phyloP scores from a whole-genome alignment of 1,284 basidiomycete species.

The Sporisorium exsertum region DNA sequence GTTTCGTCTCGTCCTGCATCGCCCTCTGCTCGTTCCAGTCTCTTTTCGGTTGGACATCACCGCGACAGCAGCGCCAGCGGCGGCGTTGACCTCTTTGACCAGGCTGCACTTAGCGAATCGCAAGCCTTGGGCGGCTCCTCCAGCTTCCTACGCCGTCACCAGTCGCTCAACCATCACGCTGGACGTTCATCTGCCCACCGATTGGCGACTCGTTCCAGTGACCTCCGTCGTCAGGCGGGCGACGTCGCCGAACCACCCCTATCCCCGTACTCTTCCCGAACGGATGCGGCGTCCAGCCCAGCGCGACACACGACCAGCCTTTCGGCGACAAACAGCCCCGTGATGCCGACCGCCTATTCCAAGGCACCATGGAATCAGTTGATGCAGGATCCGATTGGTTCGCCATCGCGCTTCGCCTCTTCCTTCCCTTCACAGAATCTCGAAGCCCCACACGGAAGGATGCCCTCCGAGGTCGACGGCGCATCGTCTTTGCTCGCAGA shows the following conservation, averaged over 20 bases:
- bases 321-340: constrained; percentile 36
- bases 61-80: constrained; percentile 22
- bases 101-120: constrained; percentile 28
- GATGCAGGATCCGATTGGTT: constrained; percentile 37
- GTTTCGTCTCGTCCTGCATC: constrained; percentile 31
- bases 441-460: constrained; percentile 13
- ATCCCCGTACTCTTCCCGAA: constrained; percentile 23
- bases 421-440: constrained; percentile 39
- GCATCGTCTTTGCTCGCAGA: constrained; percentile 27
- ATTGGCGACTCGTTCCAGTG: constrained; percentile 34
- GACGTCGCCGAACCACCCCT: constrained; percentile 10
- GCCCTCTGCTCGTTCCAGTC: constrained; percentile 27
- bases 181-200: constrained; percentile 38
- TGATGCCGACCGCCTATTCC: constrained; percentile 35
- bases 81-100: constrained; percentile 24
- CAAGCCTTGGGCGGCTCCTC: constrained; percentile 22
- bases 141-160: constrained; percentile 49
- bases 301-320: constrained; percentile 34
- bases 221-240: constrained; percentile 13
- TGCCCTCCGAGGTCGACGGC: constrained; percentile 20
- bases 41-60: constrained; percentile 16
- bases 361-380: constrained; percentile 45
- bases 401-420: constrained; percentile 48
- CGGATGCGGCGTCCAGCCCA: constrained; percentile 39
- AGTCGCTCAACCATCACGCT: constrained; percentile 58